Evolutionary conservation across 2,329 filamentous ascomycete species (phyloP), one percentile per base, ranked within the genome.

Genomic region (Cercospora sesami): DNA sequence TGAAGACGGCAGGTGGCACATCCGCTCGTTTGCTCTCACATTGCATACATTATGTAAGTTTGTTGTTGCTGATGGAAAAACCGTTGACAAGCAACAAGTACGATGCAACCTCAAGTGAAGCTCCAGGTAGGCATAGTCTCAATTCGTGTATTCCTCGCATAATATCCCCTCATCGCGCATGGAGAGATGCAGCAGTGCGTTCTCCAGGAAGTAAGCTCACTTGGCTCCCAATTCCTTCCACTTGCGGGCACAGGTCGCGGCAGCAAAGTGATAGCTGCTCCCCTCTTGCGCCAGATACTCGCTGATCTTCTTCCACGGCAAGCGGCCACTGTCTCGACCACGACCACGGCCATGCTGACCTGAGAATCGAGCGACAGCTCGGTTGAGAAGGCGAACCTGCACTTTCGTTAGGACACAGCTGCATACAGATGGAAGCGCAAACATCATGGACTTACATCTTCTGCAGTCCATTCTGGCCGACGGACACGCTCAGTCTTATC

Each of bases 231-330:
- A 73, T 75, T 87, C 83, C 16, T 80, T 77, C 84, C 86, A 89
- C 78, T 87, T 88, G 78, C 86, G 87, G 77, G 88, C 87, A 73
- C 86, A 88, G 0, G 87, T 89, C 2, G 86, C 83, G 71, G 86
- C 85, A 2, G 86, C 86, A 73, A 89, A 89, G 36, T 81, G 80
- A 73, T 89, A 89, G 2, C 83, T 84, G 7, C 86, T 86, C 2
- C 86, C 85, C 55, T 84, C 75, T 3, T 77, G 73, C 69, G 74
- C 77, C 65, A 90, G 87, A 69, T 83, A 84, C 33, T 86, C 82
- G 1, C 83, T 82, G 23, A 89, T 83, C 65, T 82, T 83, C 78
- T 87, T 87, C 87, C 87, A 89, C 0, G 85, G 83, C 2, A 88
- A 79, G n/a, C 70, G 65, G 33, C 68, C 65, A 14, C 65, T 33